Conservation (phyloP, 106 monocot species). For the Phalaenopsis aphrodite region DNA sequence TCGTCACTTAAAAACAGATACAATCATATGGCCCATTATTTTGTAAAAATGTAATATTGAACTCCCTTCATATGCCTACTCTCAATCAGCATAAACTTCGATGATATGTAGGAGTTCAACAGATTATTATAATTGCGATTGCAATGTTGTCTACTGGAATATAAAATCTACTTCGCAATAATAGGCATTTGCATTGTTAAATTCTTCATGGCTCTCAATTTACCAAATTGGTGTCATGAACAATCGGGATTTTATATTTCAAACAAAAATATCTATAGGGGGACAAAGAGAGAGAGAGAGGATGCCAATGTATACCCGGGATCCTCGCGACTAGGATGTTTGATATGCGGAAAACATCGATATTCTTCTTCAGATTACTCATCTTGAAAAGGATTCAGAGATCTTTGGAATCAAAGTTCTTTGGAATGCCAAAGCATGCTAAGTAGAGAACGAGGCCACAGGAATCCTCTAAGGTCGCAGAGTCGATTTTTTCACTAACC, state of each 20-base stretch:
- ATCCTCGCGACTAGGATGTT: conserved; percentile 15
- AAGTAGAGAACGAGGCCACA: conserved; percentile 42
- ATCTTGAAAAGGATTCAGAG: conserved; percentile 21
- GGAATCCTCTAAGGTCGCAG: conserved; percentile 24
- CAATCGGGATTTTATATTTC: too few species aligned
- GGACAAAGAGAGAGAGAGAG: neutral
- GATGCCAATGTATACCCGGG: neutral
- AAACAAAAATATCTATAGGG: neutral
- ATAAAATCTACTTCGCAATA: too few species aligned
- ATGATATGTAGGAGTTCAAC: too few species aligned
- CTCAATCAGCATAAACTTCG: too few species aligned
- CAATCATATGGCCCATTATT: too few species aligned
- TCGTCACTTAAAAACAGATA: neutral
- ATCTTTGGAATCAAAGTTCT: conserved; percentile 18
- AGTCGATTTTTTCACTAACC: conserved; percentile 14
- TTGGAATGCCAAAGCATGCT: conserved; percentile 35
- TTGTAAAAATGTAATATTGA: neutral
- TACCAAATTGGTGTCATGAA: too few species aligned
- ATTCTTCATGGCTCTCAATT: too few species aligned
- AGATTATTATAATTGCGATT: too few species aligned
- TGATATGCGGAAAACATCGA: conserved; percentile 15
- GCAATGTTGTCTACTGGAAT: too few species aligned
- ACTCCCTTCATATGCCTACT: too few species aligned
- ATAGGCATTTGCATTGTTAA: too few species aligned
- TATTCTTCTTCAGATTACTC: conserved; percentile 33